Evolutionary conservation across 495 filamentous ascomycete genomes (phyloP).

Genomic region (Trypethelium eluteriae): DNA sequence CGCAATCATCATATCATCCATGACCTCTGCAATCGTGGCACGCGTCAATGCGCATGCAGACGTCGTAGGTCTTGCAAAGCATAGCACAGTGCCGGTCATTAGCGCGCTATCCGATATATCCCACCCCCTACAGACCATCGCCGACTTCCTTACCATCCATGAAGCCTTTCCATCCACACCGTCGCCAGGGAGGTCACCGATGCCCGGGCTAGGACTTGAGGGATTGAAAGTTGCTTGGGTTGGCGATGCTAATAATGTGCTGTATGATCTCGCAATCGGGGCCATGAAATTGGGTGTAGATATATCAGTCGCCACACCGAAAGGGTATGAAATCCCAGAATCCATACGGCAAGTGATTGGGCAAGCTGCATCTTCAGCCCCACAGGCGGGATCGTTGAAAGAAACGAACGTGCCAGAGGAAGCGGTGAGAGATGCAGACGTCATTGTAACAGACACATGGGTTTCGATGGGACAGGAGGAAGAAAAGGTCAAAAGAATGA

Average conservation of each 20-base stretch:
- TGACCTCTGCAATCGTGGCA: conserved; percentile 85
- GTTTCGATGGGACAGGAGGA: conserved; percentile 94
- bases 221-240: conserved; percentile 90
- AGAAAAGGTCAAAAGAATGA: conserved; percentile 64
- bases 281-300: conserved; percentile 80
- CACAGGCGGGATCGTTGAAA: conserved; percentile 54
- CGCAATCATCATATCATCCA: conserved; percentile 78
- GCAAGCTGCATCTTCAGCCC: conserved; percentile 47
- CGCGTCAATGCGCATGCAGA: conserved; percentile 80
- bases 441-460: conserved; percentile 96
- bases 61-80: conserved; percentile 65
- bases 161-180: conserved; percentile 57
- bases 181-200: conserved; percentile 27
- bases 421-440: conserved; percentile 78
- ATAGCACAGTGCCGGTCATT: conserved; percentile 83
- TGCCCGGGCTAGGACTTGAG: conserved; percentile 58
- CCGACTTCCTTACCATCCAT: conserved; percentile 85
- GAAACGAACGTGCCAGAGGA: conserved; percentile 78
- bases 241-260: conserved; percentile 93
- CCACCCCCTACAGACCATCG: conserved; percentile 86
- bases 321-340: conserved; percentile 67
- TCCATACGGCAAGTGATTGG: conserved; percentile 63
- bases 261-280: conserved; percentile 83
- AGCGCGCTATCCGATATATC: conserved; percentile 84
- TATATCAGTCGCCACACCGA: conserved; percentile 76